Evolutionary conservation across 2,329 filamentous ascomycete species (phyloP), one percentile per base, ranked within the genome.

Genomic region (Tolypocladium guangdongense): DNA sequence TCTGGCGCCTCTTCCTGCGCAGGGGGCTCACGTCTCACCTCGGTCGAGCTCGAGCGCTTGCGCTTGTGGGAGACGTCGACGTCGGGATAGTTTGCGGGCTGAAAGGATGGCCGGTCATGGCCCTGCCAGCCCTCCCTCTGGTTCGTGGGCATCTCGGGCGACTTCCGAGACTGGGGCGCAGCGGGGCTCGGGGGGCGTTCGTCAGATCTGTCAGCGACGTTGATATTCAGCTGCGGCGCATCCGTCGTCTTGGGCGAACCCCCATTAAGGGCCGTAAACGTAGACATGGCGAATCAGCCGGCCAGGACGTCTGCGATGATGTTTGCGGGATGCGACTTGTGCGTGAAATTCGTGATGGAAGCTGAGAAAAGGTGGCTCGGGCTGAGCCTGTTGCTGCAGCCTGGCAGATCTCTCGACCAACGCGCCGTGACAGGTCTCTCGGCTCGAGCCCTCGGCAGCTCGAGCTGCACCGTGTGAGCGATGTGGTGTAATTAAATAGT

Each of bases 11-110:
- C 63, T 55, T 71, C 66, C 43, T 69, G 65, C 8, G 59, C 54
- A 7, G 60, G 55, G 32, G 55, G 57, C 24, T 76, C 73, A 58
- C 70, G 69, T 52, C 69, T 65, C 7, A 65, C 66, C 53, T 84
- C 84, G 38, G 74, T 67, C 7, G 86, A 88, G 47, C 75, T 71
- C 7, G 87, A 89, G 56, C 87, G 80, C 68, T 90, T 92, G 62
- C 83, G 81, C 68, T 85, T 86, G 60, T 82, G 77, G 20, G 77
- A 70, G 18, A 62, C 64, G 37, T 83, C 78, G n/a, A 65, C 62
- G 35, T 77, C 73, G 7, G 73, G 59, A 60, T 75, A 74, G 38
- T 58, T 58, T 46, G 71, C 59, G 2, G 73, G 62, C 50, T 71
- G 69, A 56, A 73, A 72, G 18, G 70, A 61, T 37, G 71, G 63